A percentile compares a stretch with the other conserved stretches of the same genome.
These are phyloP conservation scores for Phylloporus sp. DNA, from an alignment of 768 basidiomycete genomes.

Conservation along the genomic window DNA sequence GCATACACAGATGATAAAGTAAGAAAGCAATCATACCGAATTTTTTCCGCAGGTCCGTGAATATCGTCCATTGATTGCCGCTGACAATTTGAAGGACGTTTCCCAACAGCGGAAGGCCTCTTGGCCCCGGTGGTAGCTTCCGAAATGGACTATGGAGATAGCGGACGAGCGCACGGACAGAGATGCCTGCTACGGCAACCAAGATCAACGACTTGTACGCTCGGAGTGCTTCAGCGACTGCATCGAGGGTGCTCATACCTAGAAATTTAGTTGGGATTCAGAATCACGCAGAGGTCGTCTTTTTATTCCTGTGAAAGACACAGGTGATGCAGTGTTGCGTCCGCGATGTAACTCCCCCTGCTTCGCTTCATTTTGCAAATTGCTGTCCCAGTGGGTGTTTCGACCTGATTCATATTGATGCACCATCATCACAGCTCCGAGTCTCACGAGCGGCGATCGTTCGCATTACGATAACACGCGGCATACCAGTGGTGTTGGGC, in stretches of 20 bases:
- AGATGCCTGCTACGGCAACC: not conserved
- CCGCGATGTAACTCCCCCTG: too few relatives aligned
- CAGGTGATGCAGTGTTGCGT: too few relatives aligned
- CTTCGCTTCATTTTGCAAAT: too few relatives aligned
- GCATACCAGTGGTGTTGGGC: too few relatives aligned
- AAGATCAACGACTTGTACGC: not conserved
- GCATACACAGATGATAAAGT: not conserved
- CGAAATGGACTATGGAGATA: slow-evolving; percentile 3
- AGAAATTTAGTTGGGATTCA: not conserved
- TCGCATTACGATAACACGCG: too few relatives aligned
- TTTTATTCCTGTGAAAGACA: not conserved
- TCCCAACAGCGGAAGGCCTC: slow-evolving; percentile 2
- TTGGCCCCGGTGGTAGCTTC: slow-evolving; percentile 6
- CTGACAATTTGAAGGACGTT: not conserved
- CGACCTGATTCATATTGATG: too few relatives aligned
- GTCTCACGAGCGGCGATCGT: too few relatives aligned
- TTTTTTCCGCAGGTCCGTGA: not conserved
- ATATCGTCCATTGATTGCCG: slow-evolving; percentile 1
- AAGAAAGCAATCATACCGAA: not conserved
- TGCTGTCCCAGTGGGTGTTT: too few relatives aligned
- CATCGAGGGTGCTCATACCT: not conserved
- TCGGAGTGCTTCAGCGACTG: not conserved
- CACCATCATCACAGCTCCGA: too few relatives aligned
- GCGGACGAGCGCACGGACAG: not conserved
- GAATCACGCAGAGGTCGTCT: too few relatives aligned